Evolutionary conservation across 1,284 basidiomycete species (phyloP), one percentile per base, ranked within the genome.

Genomic region (Apiotrichum akiyoshidainum): DNA sequence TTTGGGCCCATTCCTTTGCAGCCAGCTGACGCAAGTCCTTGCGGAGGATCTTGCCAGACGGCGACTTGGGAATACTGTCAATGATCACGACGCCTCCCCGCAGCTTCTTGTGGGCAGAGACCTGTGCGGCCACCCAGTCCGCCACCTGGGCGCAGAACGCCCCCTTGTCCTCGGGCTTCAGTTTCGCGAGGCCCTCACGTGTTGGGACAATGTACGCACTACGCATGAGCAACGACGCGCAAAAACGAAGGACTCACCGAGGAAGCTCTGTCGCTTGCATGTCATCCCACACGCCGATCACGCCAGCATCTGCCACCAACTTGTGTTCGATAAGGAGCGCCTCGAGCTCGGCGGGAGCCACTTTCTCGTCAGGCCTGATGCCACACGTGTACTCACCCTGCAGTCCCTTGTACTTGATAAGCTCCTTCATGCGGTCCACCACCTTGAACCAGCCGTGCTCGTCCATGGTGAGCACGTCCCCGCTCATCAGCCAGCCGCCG

Each of bases 341-440:
- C 69, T 92, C 90, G 1, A 92, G 81, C 66, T 91, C 90, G 0
- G 90, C 89, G 0, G 90, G 90, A 0, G 90, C 84, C 14, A 92
- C 90, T 31, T 31, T 31, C 4, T 31, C 26, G 7, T 31, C 26
- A 31, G 26, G 26, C 26, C 7, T 31, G n/a, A n/a, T n/a, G n/a
- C n/a, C 26, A 31, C 26, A 3, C 26, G 3, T 31, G 26, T 31
- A 7, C 26, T 31, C 26, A 31, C 26, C 26, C 81, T 77, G 75
- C 57, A 68, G 75, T 7, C 76, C 76, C 58, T 79, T 79, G 62
- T 90, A 91, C 72, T 92, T 91, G 78, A 92, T 89, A 40, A 92
- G 76, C 69, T 92, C 89, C 67, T 92, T 92, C 63, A 84, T 81
- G 46, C 76, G 61, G 60, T 79, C 77, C 31, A 77, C 73, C 40